Evolutionary conservation across 2,329 filamentous ascomycete genomes (phyloP).

Genomic region (Ascomycota sp.): DNA sequence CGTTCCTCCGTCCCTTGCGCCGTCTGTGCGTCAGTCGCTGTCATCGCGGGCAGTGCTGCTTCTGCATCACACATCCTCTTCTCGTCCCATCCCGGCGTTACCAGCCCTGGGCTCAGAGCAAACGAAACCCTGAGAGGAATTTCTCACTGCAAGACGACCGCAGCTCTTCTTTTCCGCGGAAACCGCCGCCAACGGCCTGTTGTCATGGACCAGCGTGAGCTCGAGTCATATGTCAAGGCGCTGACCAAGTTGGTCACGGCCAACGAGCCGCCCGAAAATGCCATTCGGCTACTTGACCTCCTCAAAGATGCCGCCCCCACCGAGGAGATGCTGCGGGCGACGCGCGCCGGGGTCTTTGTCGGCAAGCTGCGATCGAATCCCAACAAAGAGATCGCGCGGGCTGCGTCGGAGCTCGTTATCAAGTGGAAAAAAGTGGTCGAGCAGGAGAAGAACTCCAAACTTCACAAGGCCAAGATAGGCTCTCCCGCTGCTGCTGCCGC

Average conservation of each 20-base stretch:
- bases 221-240: conserved; percentile 56
- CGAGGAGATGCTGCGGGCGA: conserved; percentile 77
- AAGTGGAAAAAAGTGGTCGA: conserved; percentile 76
- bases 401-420: conserved; percentile 63
- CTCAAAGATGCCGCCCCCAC: conserved; percentile 65
- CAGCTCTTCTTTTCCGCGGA: neutral
- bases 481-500: conserved; percentile 22
- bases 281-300: conserved; percentile 55
- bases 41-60: too few species aligned
- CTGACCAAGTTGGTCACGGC: conserved; percentile 59
- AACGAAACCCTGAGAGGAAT: too few species aligned
- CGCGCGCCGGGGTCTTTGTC: conserved; percentile 77
- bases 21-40: too few species aligned
- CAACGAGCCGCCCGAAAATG: conserved; percentile 52
- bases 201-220: conserved; percentile 61
- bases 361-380: conserved; percentile 60
- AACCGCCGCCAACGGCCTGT: neutral
- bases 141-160: neutral
- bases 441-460: conserved; percentile 31
- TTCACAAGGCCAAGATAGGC: conserved; percentile 19
- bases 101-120: too few species aligned
- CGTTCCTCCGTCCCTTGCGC: too few species aligned
- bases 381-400: conserved; percentile 60
- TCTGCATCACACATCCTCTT: too few species aligned
- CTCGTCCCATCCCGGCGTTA: too few species aligned